Evolutionary conservation across 1,284 basidiomycete genomes (phyloP), one percentile per base, ranked within the genome.

Genomic region (Earliella scabrosa): DNA sequence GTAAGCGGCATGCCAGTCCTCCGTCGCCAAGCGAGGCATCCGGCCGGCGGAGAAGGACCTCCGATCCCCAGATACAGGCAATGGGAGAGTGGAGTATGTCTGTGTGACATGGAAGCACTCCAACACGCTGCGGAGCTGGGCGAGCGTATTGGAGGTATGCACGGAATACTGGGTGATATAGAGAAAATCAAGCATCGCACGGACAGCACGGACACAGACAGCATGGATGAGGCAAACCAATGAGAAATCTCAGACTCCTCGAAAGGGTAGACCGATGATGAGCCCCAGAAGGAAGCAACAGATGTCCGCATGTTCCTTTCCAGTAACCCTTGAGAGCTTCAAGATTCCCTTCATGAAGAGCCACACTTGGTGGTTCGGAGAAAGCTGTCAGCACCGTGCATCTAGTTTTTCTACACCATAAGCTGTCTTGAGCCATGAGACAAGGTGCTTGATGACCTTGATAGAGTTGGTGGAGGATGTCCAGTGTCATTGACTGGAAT

Each of bases 381-480:
- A 62, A 21, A 66, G 54, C 0, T 27, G 44, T 2, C 44, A 16
- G 5, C 27, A 29, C 2, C 45, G 45, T 3, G 45, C 45, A 23
- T 46, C 60, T 31, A 46, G 9, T 18, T 46, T 31, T 11, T 34
- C 45, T 2, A 31, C 13, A 21, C 45, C 21, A n/a, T 41, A 52
- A 1, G 50, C 32, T 9, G 8, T 32, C 16, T 4, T 44, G 1
- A 41, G 14, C 41, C 45, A 46, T 4, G 4, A 2, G 20, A 46
- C 13, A 31, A 46, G 8, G 18, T 68, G 60, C n/a, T n/a, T n/a
- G n/a, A n/a, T n/a, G n/a, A n/a, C n/a, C n/a, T n/a, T n/a, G n/a
- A n/a, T 71, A 64, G 1, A 71, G 50, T 51, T 73, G 69, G 52
- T 73, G 71, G 16, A 71, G 58, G 32, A 71, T 46, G 52, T 73